Evolutionary conservation across 225 moss, liverwort and hornwort genomes (phyloP).

Genomic region (Pseudoscleropodium purum): DNA sequence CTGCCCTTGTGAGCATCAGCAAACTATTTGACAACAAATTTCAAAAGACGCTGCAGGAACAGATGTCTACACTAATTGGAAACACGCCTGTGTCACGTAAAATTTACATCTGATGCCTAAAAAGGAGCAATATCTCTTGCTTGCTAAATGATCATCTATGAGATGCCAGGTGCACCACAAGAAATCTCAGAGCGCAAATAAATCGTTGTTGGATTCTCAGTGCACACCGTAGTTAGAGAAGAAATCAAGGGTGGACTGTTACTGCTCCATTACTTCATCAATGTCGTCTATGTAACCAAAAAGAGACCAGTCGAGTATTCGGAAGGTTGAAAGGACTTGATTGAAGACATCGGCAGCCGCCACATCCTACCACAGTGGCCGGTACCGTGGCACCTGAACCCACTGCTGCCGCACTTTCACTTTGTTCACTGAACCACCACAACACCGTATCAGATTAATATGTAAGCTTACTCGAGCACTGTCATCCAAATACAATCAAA

Average conservation of each 20-base stretch:
- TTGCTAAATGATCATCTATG: background rate
- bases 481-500: background rate
- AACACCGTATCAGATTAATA: background rate
- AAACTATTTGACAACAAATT: background rate
- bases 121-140: background rate
- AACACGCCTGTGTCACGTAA: background rate
- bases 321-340: conserved; percentile 35
- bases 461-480: background rate
- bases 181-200: background rate
- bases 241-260: background rate
- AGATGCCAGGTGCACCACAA: background rate
- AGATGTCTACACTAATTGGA: background rate
- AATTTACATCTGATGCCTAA: background rate
- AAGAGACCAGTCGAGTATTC: conserved; percentile 45
- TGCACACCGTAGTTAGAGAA: background rate
- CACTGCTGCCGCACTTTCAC: conserved; percentile 24
- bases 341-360: conserved; percentile 39
- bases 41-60: background rate
- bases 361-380: conserved; percentile 24
- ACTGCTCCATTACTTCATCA: conserved; percentile 2
- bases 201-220: background rate
- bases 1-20: background rate
- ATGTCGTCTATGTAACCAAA: conserved; percentile 25
- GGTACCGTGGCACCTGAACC: conserved; percentile 22
- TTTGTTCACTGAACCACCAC: conserved; percentile 25